A percentile compares a stretch with the other conserved stretches of the same genome.
phyloP scores from a whole-genome alignment of 345 rosid species.

The Brassica cretica region DNA sequence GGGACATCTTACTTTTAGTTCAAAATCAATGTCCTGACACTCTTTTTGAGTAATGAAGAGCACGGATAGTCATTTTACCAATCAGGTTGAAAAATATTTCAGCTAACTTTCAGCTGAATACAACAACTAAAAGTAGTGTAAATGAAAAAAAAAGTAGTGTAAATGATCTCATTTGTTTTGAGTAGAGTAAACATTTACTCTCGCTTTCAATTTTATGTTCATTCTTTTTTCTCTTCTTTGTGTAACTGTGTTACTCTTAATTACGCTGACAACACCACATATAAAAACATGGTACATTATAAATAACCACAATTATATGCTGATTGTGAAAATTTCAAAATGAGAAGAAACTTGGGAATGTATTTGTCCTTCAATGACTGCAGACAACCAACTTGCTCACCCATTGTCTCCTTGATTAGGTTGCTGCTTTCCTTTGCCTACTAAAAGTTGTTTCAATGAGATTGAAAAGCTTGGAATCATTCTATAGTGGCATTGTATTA shows the following conservation, averaged over 20 bases:
- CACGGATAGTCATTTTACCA: background rate
- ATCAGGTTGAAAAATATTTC: background rate
- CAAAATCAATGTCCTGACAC: constrained; percentile 14
- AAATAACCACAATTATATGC: background rate
- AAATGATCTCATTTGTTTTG: background rate
- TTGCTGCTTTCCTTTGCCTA: background rate
- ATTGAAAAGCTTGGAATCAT: background rate
- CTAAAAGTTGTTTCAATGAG: background rate
- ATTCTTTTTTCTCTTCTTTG: background rate
- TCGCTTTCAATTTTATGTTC: background rate
- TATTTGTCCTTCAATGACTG: background rate
- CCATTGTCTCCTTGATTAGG: background rate
- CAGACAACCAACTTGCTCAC: background rate
- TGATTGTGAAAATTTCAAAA: background rate
- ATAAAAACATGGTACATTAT: background rate
- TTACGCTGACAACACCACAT: background rate
- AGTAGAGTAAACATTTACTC: background rate
- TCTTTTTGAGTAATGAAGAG: background rate
- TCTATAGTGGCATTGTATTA: background rate
- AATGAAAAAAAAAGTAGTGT: background rate
- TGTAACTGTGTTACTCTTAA: background rate
- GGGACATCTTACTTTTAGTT: constrained; percentile 5
- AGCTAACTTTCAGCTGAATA: background rate
- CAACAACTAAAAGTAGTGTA: background rate
- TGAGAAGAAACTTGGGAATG: background rate